phyloP scores from a whole-genome alignment of 257 asterid species.

The Solanum lycopersicoides region DNA sequence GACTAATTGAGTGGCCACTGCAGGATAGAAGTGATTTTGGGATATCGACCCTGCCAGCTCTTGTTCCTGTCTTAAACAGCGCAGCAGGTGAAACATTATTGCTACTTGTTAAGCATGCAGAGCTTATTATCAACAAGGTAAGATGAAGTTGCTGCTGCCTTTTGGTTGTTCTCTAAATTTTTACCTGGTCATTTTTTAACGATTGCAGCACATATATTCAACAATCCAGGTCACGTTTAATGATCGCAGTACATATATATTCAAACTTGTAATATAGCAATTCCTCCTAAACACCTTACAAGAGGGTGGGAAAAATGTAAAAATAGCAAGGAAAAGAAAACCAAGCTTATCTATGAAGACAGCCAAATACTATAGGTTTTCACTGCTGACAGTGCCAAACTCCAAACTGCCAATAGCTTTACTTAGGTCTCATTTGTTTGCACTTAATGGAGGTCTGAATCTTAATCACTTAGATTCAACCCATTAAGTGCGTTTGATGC shows the following conservation, averaged over 20 bases:
- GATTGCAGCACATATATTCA: background rate
- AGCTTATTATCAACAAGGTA: conserved; percentile 92
- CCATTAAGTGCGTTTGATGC: background rate
- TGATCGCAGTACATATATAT: background rate
- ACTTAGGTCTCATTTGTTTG: background rate
- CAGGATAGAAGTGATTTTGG: conserved; percentile 97
- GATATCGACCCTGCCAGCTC: conserved; percentile 90
- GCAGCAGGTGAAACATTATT: conserved; percentile 93
- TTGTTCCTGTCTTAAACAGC: conserved; percentile 84
- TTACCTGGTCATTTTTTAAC: background rate
- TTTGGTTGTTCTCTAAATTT: background rate
- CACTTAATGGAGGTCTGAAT: too few relatives aligned
- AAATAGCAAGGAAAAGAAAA: background rate
- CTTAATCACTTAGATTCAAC: too few relatives aligned
- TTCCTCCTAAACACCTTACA: background rate
- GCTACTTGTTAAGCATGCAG: conserved; percentile 93
- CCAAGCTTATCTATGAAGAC: background rate
- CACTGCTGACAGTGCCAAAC: background rate
- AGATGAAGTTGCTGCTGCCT: background rate
- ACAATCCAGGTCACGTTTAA: background rate
- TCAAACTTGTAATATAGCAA: background rate
- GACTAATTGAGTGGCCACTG: conserved; percentile 10
- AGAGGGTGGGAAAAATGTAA: background rate
- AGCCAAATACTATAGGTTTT: background rate
- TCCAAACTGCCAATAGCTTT: background rate